Conservation (phyloP, 1,139 yeast species). For the Taiozyma sp. region DNA sequence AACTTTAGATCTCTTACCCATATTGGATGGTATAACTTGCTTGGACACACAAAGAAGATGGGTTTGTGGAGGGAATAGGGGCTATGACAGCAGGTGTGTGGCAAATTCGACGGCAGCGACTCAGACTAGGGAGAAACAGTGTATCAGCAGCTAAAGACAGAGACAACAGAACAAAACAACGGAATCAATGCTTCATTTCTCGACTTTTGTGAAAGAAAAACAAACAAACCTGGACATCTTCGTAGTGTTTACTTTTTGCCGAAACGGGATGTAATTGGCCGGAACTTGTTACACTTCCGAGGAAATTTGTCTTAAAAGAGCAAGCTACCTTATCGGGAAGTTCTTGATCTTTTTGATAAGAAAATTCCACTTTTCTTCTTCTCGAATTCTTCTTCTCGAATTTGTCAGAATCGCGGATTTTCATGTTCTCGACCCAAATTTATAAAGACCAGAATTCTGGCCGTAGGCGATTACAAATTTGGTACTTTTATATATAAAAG, state of each 20-base stretch:
- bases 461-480: not conserved
- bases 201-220: conserved; percentile 1
- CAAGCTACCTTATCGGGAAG: not conserved
- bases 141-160: not conserved
- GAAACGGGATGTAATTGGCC: conserved; percentile 2
- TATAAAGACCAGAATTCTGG: not conserved
- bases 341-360: not conserved
- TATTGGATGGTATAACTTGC: conserved; percentile 5
- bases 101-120: not conserved
- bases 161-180: not conserved
- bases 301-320: not conserved
- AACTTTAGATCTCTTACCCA: conserved; percentile 28
- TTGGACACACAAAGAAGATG: not conserved
- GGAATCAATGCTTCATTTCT: not conserved
- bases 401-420: not conserved
- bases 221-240: conserved; percentile 4
- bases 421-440: not conserved
- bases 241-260: conserved; percentile 6
- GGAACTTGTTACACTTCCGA: not conserved
- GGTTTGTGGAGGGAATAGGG: too few relatives aligned
- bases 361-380: not conserved
- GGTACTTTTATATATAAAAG: not conserved
- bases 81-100: not conserved
- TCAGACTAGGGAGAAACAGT: not conserved
- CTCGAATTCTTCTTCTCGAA: not conserved